These are phyloP conservation scores for Umbelopsis sp. DNA, from an alignment of 371 early-diverging fungal genomes.

Conservation along the genomic window DNA sequence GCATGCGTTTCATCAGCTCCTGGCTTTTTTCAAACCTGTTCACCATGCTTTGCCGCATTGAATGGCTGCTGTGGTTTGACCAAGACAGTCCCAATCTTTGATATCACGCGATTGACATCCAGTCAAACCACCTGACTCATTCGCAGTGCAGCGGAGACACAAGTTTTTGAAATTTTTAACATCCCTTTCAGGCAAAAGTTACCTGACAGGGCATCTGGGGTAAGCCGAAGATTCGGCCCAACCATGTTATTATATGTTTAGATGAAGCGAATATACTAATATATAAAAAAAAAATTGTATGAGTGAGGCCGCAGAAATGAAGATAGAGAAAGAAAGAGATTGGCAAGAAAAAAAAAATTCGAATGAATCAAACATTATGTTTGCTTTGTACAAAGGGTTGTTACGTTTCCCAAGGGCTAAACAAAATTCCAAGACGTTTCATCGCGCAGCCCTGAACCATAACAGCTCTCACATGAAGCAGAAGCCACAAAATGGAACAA, in stretches of 20 bases:
- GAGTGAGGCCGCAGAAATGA: not conserved
- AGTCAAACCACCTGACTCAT: slow-evolving; percentile 7
- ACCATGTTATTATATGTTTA: not conserved
- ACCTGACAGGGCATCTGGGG: not conserved
- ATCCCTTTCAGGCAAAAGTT: slow-evolving; percentile 6
- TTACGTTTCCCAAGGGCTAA: too few relatives aligned
- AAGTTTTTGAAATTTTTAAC: not conserved
- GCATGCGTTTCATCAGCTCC: not conserved
- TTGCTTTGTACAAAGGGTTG: not conserved
- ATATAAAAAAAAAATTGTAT: not conserved
- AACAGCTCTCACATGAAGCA: slow-evolving; percentile 3
- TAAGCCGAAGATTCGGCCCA: slow-evolving; percentile 14
- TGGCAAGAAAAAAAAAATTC: not conserved
- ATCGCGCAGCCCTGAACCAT: not conserved
- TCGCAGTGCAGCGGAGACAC: not conserved
- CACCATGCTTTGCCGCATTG: not conserved
- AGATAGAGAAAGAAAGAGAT: not conserved
- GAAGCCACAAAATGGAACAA: slow-evolving; percentile 9
- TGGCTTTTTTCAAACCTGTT: not conserved
- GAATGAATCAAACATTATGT: not conserved
- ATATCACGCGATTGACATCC: slow-evolving; percentile 7
- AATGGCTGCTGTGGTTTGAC: not conserved
- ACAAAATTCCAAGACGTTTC: too few relatives aligned
- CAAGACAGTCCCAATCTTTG: not conserved
- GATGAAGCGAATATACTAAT: not conserved